Evolutionary conservation across 2,329 filamentous ascomycete genomes (phyloP).

Genomic region (Venturia oleaginea): DNA sequence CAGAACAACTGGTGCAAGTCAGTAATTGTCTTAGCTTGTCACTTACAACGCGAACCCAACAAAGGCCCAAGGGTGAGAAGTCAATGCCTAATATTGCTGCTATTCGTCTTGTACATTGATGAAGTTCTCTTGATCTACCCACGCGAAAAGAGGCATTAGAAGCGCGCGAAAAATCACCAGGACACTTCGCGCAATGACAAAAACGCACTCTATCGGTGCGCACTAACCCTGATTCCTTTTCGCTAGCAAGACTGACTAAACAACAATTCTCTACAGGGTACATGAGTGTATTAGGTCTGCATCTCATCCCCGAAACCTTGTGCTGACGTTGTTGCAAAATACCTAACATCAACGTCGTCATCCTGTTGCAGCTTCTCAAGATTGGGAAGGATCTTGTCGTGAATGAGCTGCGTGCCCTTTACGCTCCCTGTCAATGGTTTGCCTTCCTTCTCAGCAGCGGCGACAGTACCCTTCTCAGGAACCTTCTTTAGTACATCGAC

Average conservation of each 20-base stretch:
- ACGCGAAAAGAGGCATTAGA: not conserved
- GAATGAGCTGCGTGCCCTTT: conserved; percentile 69
- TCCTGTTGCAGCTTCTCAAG: conserved; percentile 94
- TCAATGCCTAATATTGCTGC: not conserved
- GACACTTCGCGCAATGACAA: not conserved
- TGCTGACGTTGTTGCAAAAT: conserved; percentile 88
- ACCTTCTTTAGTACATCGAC: conserved; percentile 88
- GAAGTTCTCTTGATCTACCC: not conserved
- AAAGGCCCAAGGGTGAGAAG: not conserved
- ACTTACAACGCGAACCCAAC: not conserved
- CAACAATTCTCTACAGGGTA: not conserved
- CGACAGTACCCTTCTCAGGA: conserved; percentile 78
- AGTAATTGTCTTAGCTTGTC: not conserved
- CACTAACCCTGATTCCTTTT: conserved; percentile 5
- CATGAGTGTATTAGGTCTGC: not conserved
- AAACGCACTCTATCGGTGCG: not conserved
- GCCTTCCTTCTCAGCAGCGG: conserved; percentile 73
- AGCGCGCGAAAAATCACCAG: conserved; percentile 2
- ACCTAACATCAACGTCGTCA: conserved; percentile 95
- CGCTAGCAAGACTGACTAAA: conserved; percentile 6
- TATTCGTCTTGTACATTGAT: not conserved
- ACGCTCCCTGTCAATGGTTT: conserved; percentile 50
- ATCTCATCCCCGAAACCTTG: conserved; percentile 24
- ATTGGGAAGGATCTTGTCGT: conserved; percentile 78
- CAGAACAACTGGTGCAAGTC: not conserved